Percentiles rank a stretch among this genome's conserved stretches.
Conservation (phyloP, 306 rosid species). For the Vigna radiata region DNA sequence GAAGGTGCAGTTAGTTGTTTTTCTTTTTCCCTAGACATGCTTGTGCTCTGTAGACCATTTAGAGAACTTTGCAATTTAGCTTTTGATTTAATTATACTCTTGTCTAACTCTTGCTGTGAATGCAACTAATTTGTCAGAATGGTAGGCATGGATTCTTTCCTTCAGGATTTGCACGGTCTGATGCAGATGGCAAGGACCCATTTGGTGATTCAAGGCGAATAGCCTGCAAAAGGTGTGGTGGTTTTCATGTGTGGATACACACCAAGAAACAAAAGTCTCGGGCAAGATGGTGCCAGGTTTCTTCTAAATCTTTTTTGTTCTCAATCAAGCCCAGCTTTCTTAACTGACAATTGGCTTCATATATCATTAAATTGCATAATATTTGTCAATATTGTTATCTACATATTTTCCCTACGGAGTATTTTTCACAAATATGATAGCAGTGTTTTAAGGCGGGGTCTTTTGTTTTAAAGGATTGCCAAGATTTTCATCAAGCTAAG, state of each 20-base stretch:
- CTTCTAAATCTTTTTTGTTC: slow-evolving; percentile 38
- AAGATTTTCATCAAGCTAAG: slow-evolving; percentile 94
- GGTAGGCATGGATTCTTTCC: slow-evolving; percentile 76
- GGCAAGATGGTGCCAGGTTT: slow-evolving; percentile 99
- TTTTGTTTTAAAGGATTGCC: slow-evolving; percentile 78
- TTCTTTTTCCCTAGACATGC: neutral
- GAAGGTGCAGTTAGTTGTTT: slow-evolving; percentile 17
- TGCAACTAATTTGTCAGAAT: slow-evolving; percentile 62
- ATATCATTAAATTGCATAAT: slow-evolving; percentile 11
- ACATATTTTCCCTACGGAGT: slow-evolving; percentile 24
- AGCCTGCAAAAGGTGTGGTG: slow-evolving; percentile 87
- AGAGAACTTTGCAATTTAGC: slow-evolving; percentile 24
- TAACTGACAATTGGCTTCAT: slow-evolving; percentile 29
- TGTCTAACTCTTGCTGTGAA: slow-evolving; percentile 51
- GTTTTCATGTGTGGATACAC: slow-evolving; percentile 83
- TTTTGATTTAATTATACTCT: slow-evolving; percentile 20
- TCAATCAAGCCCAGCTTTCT: slow-evolving; percentile 26
- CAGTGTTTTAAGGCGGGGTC: slow-evolving; percentile 40
- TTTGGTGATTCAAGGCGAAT: slow-evolving; percentile 79
- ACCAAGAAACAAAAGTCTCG: slow-evolving; percentile 82
- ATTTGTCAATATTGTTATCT: slow-evolving; percentile 23
- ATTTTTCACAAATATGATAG: slow-evolving; percentile 25
- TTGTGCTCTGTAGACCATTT: neutral
- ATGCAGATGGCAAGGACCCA: slow-evolving; percentile 76
- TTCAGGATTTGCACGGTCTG: slow-evolving; percentile 70